Base-by-base conservation (phyloP, 1,284 basidiomycete species). In the Trichosporon inkin region DNA sequence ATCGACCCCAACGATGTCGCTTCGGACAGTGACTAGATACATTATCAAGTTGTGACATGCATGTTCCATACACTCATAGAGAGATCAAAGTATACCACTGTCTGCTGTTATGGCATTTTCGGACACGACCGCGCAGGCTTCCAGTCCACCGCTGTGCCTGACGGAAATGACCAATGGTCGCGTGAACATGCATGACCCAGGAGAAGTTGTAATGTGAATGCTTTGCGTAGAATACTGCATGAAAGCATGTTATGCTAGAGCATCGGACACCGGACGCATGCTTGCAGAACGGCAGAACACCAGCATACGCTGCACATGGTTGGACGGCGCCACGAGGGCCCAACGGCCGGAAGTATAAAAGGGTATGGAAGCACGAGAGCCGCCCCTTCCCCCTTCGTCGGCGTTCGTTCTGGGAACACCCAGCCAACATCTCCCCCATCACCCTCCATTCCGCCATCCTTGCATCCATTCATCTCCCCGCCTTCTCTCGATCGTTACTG, bases 1-100 rank as follows among this genome's bases (percentile, higher is more conserved):
- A 63, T 76, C 34, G 75, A 77, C 60, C 73, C 75, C 34, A 68
- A 76, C 57, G 75, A 77, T 63, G 60, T 77, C 17, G 75, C 74
- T 32, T 76, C 75, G 14, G 75, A 77, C 61, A 71, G 65, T 20
- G 71, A 71, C 59, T 73, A 62, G 57, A 49, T 22, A 49, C 44
- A 4, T 32, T 8, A 8, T 32, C 28, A 32, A 32, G 28, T 49
- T 28, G 24, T 28, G 44, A 32, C 44, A 49, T 49, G 44, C 44
- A 49, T 49, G 44, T 20, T 49, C 28, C 44, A 32, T 49, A 49
- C 14, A 24, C 4, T 32, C 28, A 32, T 14, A 49, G 16, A 32
- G 24, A 32, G 4, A 13, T 1, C 6, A 16, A 7, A 32, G 20
- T 22, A 32, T 6, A 28, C 17, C n/a, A 16, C n/a, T 49, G 22